phyloP scores from a whole-genome alignment of 169 alveolate species.

The Eimeria tenella region DNA sequence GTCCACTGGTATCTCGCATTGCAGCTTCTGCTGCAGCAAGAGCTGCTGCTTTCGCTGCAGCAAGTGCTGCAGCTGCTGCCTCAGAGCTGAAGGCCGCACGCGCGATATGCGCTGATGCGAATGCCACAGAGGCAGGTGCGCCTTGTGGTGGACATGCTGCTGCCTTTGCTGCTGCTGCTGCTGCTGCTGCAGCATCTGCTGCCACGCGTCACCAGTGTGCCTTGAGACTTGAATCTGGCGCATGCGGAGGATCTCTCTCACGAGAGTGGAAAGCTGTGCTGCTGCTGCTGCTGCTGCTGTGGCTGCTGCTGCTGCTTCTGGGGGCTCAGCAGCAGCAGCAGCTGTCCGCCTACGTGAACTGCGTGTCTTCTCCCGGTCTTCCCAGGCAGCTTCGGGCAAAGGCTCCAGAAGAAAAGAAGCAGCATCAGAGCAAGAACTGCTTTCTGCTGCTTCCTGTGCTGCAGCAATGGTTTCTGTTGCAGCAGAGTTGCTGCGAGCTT shows the following conservation, averaged over 20 bases:
- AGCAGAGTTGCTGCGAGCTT: neutral
- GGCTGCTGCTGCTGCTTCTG: slow-evolving; percentile 27
- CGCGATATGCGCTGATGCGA: neutral
- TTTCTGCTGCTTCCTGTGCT: neutral
- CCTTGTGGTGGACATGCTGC: neutral
- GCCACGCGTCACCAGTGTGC: neutral
- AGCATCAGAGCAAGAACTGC: neutral
- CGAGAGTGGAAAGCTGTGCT: slow-evolving; percentile 14
- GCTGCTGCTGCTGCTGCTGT: slow-evolving; percentile 11
- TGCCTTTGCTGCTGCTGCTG: slow-evolving; percentile 19
- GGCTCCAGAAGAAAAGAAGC: neutral
- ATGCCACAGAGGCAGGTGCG: neutral
- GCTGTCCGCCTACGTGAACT: neutral
- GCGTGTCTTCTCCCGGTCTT: neutral
- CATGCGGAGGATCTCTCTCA: neutral
- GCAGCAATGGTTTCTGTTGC: neutral
- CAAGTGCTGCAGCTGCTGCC: slow-evolving; percentile 53
- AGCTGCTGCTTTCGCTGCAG: slow-evolving; percentile 46
- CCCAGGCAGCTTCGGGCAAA: neutral
- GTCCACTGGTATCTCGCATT: neutral
- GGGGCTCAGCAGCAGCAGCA: neutral
- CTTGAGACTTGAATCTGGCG: neutral
- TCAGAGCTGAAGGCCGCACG: neutral
- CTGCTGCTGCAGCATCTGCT: slow-evolving; percentile 7
- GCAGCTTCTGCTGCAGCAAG: neutral